phyloP scores from a whole-genome alignment of 495 filamentous ascomycete genomes.

The Trichoderma parareesei region DNA sequence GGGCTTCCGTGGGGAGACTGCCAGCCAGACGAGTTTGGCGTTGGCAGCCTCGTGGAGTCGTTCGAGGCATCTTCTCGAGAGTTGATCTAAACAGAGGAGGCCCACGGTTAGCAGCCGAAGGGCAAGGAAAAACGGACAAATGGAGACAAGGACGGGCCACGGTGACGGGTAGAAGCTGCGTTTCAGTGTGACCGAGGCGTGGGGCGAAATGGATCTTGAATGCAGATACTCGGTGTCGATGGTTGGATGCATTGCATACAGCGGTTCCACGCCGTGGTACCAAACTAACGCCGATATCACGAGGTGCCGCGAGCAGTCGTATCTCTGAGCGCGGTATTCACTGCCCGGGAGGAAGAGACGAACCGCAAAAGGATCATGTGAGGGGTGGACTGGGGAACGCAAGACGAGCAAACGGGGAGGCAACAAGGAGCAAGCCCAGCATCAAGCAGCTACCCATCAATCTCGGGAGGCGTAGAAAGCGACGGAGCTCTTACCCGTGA shows the following conservation, averaged over 20 bases:
- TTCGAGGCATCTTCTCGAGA: conserved; percentile 36
- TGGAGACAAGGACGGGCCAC: not conserved
- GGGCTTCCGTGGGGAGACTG: conserved; percentile 37
- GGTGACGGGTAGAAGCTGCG: not conserved
- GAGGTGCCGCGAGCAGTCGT: not conserved
- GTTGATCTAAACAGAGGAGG: conserved; percentile 23
- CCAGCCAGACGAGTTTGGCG: conserved; percentile 24
- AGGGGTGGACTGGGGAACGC: not conserved
- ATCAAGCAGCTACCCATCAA: not conserved
- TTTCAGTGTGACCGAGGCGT: not conserved
- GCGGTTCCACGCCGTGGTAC: not conserved
- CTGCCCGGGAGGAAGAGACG: no score
- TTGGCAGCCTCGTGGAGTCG: conserved; percentile 27
- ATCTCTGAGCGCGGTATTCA: no score
- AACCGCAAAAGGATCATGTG: no score
- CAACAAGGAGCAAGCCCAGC: conserved; percentile 4
- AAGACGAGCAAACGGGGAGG: not conserved
- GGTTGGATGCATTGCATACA: not conserved
- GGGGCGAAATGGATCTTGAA: not conserved
- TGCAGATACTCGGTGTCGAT: not conserved
- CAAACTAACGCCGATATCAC: not conserved
- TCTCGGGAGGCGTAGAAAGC: not conserved
- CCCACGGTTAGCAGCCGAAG: not conserved
- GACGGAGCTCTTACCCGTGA: conserved; percentile 61
- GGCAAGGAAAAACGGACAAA: not conserved